phyloP scores from a whole-genome alignment of 768 basidiomycete species.

The Rhizopogon vinicolor region DNA sequence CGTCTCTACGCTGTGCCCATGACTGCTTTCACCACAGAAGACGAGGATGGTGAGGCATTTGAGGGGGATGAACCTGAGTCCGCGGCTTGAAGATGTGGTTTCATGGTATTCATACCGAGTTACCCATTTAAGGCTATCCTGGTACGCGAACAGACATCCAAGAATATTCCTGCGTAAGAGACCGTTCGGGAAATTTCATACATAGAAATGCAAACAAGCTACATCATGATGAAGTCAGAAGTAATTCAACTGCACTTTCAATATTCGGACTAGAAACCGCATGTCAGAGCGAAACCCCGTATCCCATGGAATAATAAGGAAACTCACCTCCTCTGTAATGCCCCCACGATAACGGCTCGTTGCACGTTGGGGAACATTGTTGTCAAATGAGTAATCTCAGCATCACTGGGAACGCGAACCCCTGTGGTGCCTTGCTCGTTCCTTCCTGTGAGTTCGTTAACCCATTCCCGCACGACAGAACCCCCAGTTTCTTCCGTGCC shows the following conservation, averaged over 20 bases:
- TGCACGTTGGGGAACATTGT: slow-evolving; percentile 82
- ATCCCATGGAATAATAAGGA: slow-evolving; percentile 2
- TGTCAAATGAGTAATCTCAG: slow-evolving; percentile 70
- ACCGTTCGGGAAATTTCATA: neutral
- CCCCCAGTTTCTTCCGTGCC: slow-evolving; percentile 25
- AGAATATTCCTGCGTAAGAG: neutral
- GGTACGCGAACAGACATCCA: neutral
- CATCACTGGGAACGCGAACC: slow-evolving; percentile 66
- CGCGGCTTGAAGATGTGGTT: slow-evolving; percentile 17
- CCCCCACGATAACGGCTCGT: slow-evolving; percentile 67
- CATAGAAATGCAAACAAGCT: neutral
- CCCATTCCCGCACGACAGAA: slow-evolving; percentile 74
- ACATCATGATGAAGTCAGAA: slow-evolving; percentile 49
- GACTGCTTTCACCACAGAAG: slow-evolving; percentile 79
- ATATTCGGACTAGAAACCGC: slow-evolving; percentile 55
- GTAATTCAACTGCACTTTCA: slow-evolving; percentile 77
- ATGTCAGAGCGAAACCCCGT: neutral
- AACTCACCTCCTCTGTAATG: slow-evolving; percentile 77
- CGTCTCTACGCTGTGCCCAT: slow-evolving; percentile 91
- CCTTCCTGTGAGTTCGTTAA: slow-evolving; percentile 71
- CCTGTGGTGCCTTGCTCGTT: slow-evolving; percentile 48
- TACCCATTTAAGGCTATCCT: neutral
- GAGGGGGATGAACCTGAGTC: slow-evolving; percentile 40
- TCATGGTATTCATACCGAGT: slow-evolving; percentile 6
- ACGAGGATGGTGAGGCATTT: slow-evolving; percentile 53